Base-by-base conservation (phyloP, 1,284 basidiomycete species). In the Ganoderma meredithae region DNA sequence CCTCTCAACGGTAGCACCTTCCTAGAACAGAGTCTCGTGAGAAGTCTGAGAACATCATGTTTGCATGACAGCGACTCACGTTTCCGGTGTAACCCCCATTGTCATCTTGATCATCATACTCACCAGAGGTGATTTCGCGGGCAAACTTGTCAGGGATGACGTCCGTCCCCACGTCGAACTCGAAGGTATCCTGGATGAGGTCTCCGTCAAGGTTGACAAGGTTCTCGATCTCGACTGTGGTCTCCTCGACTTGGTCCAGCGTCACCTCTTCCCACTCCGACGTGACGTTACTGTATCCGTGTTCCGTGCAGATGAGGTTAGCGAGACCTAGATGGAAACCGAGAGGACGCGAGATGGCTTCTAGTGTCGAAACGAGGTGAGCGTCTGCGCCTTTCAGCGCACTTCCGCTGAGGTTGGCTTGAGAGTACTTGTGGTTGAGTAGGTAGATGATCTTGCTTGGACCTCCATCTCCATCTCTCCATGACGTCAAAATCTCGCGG, bases 31-130 rank as follows among this genome's bases (percentile, higher is more conserved):
- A 33, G 39, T 3, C 22, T 61, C 59, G 25, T 27, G 27, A 31
- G 52, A 25, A 17, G 27, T 31, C 31, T 53, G 12, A 53, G 1
- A 10, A n/a, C 1, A 15, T 13, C 4, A 31, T 31, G 52, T 9
- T 47, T 47, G 73, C 69, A 60, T 43, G 15, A 61, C 49, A 61
- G 19, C 44, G n/a, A 77, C 83, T 61, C 67, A 85, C 84, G 73
- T 84, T 83, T 25, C 81, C 83, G 69, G 77, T 77, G 65, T 83
- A 84, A 10, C 81, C 82, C 65, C 83, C 81, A 61, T 82, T n/a
- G 19, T 59, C 56, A 15, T 59, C 56, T 19, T 59, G 31, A 25
- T 59, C 56, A 25, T 59, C 56, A 22, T 59, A 59, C 6, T 22
- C 33, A 1, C 56, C 56, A 4, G 33, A 36, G 12, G 56, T 40